Evolutionary conservation across 352 stramenopile genomes (phyloP).

Genomic region (Phytopythium ostracodes): DNA sequence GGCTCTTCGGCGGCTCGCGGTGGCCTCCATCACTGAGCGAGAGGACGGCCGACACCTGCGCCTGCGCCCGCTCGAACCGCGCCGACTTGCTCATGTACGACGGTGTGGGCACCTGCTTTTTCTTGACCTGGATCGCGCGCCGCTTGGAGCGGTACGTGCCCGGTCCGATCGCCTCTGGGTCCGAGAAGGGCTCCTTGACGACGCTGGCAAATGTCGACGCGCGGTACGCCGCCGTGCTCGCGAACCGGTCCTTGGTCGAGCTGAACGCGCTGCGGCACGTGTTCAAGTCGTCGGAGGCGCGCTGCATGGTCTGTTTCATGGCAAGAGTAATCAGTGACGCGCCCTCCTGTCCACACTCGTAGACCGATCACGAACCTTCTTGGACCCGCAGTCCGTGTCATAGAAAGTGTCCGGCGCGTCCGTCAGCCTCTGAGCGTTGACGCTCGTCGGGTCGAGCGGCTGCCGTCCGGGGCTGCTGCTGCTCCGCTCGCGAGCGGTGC

Average conservation of each 20-base stretch:
- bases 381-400: slow-evolving; percentile 58
- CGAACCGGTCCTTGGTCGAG: slow-evolving; percentile 62
- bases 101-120: slow-evolving; percentile 49
- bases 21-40: slow-evolving; percentile 8
- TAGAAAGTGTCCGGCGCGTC: slow-evolving; percentile 50
- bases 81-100: slow-evolving; percentile 52
- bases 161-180: slow-evolving; percentile 49
- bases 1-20: background rate
- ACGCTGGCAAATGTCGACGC: slow-evolving; percentile 65
- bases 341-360: background rate
- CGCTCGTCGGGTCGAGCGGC: slow-evolving; percentile 43
- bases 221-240: slow-evolving; percentile 59
- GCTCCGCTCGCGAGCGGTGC: slow-evolving; percentile 23
- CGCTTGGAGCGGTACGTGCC: slow-evolving; percentile 60
- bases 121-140: slow-evolving; percentile 55
- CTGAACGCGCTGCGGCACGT: slow-evolving; percentile 50
- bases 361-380: slow-evolving; percentile 26
- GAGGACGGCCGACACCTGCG: slow-evolving; percentile 45
- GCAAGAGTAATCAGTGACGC: background rate
- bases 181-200: slow-evolving; percentile 66
- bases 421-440: slow-evolving; percentile 37
- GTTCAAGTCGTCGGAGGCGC: slow-evolving; percentile 40
- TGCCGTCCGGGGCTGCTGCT: slow-evolving; percentile 24
- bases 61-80: slow-evolving; percentile 51
- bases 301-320: slow-evolving; percentile 33